Conservation (phyloP, 306 rosid genomes). For the Prunus mume region DNA sequence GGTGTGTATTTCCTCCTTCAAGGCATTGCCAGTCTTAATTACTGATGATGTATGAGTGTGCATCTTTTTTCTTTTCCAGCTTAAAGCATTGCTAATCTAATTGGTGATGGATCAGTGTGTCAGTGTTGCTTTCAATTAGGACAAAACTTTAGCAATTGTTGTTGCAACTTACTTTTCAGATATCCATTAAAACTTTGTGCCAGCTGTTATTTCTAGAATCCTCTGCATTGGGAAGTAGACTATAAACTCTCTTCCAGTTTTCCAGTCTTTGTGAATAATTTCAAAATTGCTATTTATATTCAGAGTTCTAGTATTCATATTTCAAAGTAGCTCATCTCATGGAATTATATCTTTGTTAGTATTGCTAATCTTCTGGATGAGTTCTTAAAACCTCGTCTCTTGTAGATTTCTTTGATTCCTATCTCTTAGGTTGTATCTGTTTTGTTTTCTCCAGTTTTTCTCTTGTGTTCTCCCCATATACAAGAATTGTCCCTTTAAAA, state of each 20-base stretch:
- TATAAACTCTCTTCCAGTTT: not conserved
- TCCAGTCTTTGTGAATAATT: not conserved
- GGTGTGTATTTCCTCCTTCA: constrained; percentile 34
- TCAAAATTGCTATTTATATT: not conserved
- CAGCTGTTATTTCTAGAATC: not conserved
- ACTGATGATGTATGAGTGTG: not conserved
- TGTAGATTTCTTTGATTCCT: not conserved
- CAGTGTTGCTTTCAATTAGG: not conserved
- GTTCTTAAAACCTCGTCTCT: not conserved
- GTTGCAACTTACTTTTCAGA: not conserved
- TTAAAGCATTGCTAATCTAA: not conserved
- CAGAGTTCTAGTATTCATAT: not conserved
- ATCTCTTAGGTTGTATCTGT: not conserved
- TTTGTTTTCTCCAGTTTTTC: not conserved
- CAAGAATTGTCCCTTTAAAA: not conserved
- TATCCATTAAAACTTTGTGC: not conserved
- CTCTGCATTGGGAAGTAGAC: not conserved
- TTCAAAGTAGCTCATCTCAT: not conserved
- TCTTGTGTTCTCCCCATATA: not conserved
- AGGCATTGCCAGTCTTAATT: constrained; percentile 1
- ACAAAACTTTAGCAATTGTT: not conserved
- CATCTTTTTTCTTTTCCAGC: not conserved
- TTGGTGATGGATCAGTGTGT: not conserved
- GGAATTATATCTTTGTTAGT: not conserved
- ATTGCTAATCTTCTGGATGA: not conserved